phyloP scores from a whole-genome alignment of 2,329 filamentous ascomycete genomes.

The Zarea fungicola region DNA sequence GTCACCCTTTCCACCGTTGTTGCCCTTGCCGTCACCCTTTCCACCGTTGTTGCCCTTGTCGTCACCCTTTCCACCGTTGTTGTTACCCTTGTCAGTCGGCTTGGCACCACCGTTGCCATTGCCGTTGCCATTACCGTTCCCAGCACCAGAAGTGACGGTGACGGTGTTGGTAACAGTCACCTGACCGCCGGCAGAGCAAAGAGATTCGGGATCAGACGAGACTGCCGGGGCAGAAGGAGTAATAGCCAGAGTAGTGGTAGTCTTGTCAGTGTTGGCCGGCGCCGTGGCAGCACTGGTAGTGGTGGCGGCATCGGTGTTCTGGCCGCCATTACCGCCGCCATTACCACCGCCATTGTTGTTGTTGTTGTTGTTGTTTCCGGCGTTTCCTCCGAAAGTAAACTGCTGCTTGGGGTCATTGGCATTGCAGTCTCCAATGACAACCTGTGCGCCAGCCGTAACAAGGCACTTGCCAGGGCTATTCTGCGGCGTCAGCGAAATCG shows the following conservation, averaged over 20 bases:
- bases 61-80: background rate
- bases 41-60: no score
- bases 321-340: no score
- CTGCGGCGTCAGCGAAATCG: slow-evolving; percentile 39
- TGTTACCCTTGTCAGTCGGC: no score
- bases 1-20: background rate
- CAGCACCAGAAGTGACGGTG: slow-evolving; percentile 8
- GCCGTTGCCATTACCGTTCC: background rate
- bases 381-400: slow-evolving; percentile 30
- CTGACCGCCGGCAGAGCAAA: background rate
- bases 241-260: background rate
- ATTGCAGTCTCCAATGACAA: slow-evolving; percentile 39
- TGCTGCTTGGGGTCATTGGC: slow-evolving; percentile 35
- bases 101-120: background rate
- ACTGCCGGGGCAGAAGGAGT: background rate
- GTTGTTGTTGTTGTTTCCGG: background rate
- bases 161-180: slow-evolving; percentile 9
- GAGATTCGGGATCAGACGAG: background rate
- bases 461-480: slow-evolving; percentile 39
- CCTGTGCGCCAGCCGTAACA: slow-evolving; percentile 38
- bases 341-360: background rate
- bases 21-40: background rate
- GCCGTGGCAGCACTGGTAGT: background rate
- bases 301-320: background rate
- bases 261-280: background rate